Evolutionary conservation across 1,284 basidiomycete genomes (phyloP), one percentile per base, ranked within the genome.

Genomic region (Tetrapyrgos nigripes): DNA sequence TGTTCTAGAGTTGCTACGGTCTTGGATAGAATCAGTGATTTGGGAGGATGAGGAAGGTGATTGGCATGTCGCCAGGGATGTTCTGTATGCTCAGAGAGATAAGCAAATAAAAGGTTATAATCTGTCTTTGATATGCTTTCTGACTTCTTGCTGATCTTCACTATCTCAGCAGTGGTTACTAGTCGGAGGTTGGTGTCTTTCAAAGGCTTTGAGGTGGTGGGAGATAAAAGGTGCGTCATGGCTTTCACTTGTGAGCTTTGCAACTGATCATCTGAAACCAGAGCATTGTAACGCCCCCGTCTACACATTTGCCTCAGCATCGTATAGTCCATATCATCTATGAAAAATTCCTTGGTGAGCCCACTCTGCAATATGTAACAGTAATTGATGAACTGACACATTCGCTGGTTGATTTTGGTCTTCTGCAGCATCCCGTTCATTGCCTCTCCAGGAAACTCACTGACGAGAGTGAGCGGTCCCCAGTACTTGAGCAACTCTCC

Each of bases 361-460:
- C 21, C n/a, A 5, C 35, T 21, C 17, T 14, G 3, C 29, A 45
- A 49, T 19, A 10, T 19, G 24, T 9, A 21, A 29, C n/a, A 19
- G 14, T 19, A 27, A 26, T 9, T 3, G 49, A 29, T 9, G 24
- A 21, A 53, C 59, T 47, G n/a, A 62, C 58, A 43, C 11, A 62
- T 27, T 24, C 40, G 37, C 8, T 29, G 19, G 52, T 62, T 62
- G 19, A 60, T n/a, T n/a, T n/a, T n/a, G n/a, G n/a, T n/a, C n/a
- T n/a, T n/a, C n/a, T n/a, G n/a, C n/a, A n/a, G n/a, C 62, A n/a
- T 55, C 9, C 62, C 62, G 51, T 62, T 64, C 26, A 51, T 23
- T 11, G 28, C 43, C 35, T 64, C 62, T 14, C 54, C 63, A 33
- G 61, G 55, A 50, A 56, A 57, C 31, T 56, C 49, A 55, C 61